Evolutionary conservation across 2,329 filamentous ascomycete species (phyloP).

Genomic region (Cyphellophora europaea): DNA sequence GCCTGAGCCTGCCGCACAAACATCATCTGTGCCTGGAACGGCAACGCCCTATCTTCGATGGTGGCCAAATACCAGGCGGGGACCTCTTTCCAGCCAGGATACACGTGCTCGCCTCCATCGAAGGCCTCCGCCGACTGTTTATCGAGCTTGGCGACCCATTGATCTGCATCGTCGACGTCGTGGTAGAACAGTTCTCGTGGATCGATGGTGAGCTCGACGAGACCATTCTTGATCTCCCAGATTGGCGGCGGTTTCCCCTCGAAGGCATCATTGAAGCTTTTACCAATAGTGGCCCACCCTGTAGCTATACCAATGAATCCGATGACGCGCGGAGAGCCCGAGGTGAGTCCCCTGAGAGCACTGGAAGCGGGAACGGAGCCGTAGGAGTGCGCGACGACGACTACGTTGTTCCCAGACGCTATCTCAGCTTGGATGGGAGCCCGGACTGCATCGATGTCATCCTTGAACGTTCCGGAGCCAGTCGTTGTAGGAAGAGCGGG

Average conservation of each 20-base stretch:
- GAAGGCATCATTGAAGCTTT: conserved; percentile 32
- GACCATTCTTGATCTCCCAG: conserved; percentile 35
- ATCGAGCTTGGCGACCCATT: conserved; percentile 33
- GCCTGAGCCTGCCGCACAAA: conserved; percentile 28
- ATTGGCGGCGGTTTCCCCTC: conserved; percentile 33
- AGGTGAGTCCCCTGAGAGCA: conserved; percentile 35
- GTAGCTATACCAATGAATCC: conserved; percentile 38
- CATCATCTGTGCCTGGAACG: conserved; percentile 30
- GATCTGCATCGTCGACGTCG: conserved; percentile 37
- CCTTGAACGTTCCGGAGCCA: conserved; percentile 32
- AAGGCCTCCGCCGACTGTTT: conserved; percentile 34
- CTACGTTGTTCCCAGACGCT: conserved; percentile 30
- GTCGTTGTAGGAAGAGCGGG: conserved; percentile 27
- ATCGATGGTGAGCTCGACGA: conserved; percentile 28
- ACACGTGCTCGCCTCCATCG: conserved; percentile 34
- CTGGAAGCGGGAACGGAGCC: conserved; percentile 39
- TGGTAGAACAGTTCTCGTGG: conserved; percentile 40
- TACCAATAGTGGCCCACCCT: conserved; percentile 30
- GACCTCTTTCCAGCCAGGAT: conserved; percentile 41
- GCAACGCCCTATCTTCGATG: conserved; percentile 31
- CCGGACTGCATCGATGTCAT: conserved; percentile 33
- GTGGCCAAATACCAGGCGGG: conserved; percentile 39
- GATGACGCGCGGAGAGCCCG: conserved; percentile 25
- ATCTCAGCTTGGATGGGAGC: conserved; percentile 28
- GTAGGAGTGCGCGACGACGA: conserved; percentile 42